phyloP scores from a whole-genome alignment of 305 asterid genomes.

The Fraxinus baroniana region DNA sequence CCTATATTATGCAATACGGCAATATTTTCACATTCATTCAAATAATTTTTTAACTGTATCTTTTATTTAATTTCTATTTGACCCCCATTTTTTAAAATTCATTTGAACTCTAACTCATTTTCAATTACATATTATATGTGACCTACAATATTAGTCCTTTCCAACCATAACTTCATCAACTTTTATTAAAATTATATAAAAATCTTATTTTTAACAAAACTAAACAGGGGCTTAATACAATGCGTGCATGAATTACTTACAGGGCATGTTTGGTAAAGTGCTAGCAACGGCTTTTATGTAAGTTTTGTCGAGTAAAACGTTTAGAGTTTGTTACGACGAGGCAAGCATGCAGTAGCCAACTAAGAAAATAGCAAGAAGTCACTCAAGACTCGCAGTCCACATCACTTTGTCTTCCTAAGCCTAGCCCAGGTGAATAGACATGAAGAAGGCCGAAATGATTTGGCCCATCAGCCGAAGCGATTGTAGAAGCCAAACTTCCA shows the following conservation, averaged over 20 bases:
- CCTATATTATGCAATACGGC: neutral
- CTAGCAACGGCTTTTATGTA: neutral
- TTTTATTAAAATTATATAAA: too few species aligned
- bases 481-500: neutral
- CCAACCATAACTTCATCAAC: neutral
- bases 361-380: neutral
- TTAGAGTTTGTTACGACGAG: neutral
- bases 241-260: neutral
- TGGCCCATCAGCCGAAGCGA: neutral
- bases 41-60: neutral
- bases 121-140: too few species aligned
- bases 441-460: neutral
- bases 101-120: neutral
- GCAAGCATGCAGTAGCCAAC: neutral
- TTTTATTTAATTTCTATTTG: neutral
- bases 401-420: neutral
- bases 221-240: neutral
- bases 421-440: neutral
- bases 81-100: neutral
- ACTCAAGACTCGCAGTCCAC: neutral
- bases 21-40: neutral
- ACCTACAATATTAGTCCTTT: too few species aligned
- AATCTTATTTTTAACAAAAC: too few species aligned
- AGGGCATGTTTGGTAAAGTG: neutral
- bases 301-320: neutral